These are phyloP conservation scores for Taphrina communis DNA, from an alignment of 1,139 yeast species.

Conservation along the genomic window DNA sequence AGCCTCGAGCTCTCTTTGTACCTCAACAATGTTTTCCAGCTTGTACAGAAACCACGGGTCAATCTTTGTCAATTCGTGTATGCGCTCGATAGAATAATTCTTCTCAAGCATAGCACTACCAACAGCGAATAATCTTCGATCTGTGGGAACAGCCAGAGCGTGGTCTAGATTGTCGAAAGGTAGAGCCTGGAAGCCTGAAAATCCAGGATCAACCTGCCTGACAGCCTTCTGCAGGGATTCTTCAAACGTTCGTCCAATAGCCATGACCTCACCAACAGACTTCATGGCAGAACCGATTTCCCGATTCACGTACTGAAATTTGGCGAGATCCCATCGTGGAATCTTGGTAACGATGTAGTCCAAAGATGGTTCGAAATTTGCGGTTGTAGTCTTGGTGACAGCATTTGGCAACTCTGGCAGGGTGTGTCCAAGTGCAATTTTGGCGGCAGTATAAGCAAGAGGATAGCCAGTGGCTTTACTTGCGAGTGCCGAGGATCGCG, in stretches of 20 bases:
- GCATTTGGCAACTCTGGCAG: conserved; percentile 95
- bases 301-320: conserved; percentile 92
- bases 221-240: conserved; percentile 98
- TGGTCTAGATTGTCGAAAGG: conserved; percentile 79
- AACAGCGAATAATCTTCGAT: conserved; percentile 97
- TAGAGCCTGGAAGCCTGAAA: conserved; percentile 90
- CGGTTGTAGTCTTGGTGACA: conserved; percentile 92
- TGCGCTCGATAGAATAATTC: conserved; percentile 85
- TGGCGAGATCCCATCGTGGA: conserved; percentile 97
- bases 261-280: conserved; percentile 99
- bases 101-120: conserved; percentile 94
- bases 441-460: conserved; percentile 97
- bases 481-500: conserved; percentile 96
- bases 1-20: conserved; percentile 78
- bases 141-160: conserved; percentile 87
- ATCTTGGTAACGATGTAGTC: conserved; percentile 97
- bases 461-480: conserved; percentile 99
- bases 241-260: conserved; percentile 96
- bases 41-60: conserved; percentile 96
- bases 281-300: conserved; percentile 96
- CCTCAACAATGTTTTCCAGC: conserved; percentile 84
- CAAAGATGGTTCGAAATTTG: conserved; percentile 94
- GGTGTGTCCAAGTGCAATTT: conserved; percentile 91
- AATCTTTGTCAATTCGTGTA: conserved; percentile 87
- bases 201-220: conserved; percentile 92